These are phyloP conservation scores for Cyclostephanos invisitatus DNA, from an alignment of 108 stramenopile genomes.

Conservation along the genomic window DNA sequence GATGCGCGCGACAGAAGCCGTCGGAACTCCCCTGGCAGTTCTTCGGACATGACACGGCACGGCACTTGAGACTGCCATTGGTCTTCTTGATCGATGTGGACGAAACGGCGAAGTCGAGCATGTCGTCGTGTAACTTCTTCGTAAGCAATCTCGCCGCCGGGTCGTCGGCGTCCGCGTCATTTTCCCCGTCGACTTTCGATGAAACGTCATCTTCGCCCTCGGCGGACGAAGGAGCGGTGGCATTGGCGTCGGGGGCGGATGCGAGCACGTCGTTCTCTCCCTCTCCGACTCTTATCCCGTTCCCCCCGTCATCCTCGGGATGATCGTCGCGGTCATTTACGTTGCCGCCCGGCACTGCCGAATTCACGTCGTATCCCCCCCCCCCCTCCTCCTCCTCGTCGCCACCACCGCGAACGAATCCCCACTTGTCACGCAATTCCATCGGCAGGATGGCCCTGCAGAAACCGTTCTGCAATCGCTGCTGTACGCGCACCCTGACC, in stretches of 20 bases:
- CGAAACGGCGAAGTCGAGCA: not conserved
- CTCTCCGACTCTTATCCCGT: not conserved
- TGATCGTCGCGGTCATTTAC: not conserved
- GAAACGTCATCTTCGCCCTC: not conserved
- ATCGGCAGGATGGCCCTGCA: constrained; percentile 8
- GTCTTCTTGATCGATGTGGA: not conserved
- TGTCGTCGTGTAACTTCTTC: not conserved
- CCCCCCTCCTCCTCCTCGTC: not conserved
- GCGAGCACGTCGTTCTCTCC: not conserved
- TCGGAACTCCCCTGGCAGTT: constrained; percentile 6
- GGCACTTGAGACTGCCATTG: not conserved
- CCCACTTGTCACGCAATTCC: constrained; percentile 5
- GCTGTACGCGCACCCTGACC: constrained; percentile 11
- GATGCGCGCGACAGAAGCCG: constrained; percentile 2
- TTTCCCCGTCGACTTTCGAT: not conserved
- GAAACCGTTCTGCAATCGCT: constrained; percentile 13
- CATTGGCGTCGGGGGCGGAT: not conserved
- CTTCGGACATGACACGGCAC: not conserved
- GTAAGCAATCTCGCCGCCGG: not conserved
- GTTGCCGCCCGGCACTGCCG: not conserved
- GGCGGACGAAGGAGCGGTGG: too few relatives aligned
- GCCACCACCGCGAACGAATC: not conserved
- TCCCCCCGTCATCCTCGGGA: not conserved
- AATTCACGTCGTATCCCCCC: not conserved
- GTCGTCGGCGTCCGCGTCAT: not conserved